Conservation (phyloP, 805 yeast species). For the Saccharomycopsis javanensis region DNA sequence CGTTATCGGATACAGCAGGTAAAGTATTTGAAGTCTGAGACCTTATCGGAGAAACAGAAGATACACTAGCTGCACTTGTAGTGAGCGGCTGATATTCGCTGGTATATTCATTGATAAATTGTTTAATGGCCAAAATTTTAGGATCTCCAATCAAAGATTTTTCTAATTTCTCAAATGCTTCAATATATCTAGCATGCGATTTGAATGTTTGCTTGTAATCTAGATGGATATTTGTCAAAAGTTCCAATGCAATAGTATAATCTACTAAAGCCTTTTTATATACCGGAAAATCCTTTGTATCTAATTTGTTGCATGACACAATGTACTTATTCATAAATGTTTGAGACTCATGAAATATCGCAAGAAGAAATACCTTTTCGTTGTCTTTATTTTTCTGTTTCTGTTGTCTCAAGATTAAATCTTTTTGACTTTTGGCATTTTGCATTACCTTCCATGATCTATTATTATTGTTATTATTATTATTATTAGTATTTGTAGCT, state of each 20-base stretch:
- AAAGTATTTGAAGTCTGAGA: neutral
- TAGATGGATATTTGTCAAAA: neutral
- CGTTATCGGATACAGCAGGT: neutral
- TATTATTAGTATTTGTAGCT: no score
- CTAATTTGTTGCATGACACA: neutral
- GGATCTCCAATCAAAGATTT: neutral
- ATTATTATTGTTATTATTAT: no score
- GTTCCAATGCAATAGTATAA: neutral
- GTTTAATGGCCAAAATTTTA: neutral
- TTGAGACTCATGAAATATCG: neutral
- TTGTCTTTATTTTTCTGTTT: neutral
- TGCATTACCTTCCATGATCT: neutral
- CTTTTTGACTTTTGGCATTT: neutral
- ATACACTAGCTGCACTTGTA: neutral
- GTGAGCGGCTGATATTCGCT: neutral
- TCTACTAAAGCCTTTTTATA: neutral
- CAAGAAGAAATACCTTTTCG: neutral
- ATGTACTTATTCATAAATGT: neutral
- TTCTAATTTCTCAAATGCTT: neutral
- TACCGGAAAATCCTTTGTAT: neutral
- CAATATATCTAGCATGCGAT: neutral
- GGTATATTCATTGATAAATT: neutral
- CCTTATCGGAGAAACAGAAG: neutral
- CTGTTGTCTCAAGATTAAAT: neutral
- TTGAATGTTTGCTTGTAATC: conserved; percentile 1